Evolutionary conservation across 139 green algal species (phyloP).

Genomic region (Trebouxia sp.): DNA sequence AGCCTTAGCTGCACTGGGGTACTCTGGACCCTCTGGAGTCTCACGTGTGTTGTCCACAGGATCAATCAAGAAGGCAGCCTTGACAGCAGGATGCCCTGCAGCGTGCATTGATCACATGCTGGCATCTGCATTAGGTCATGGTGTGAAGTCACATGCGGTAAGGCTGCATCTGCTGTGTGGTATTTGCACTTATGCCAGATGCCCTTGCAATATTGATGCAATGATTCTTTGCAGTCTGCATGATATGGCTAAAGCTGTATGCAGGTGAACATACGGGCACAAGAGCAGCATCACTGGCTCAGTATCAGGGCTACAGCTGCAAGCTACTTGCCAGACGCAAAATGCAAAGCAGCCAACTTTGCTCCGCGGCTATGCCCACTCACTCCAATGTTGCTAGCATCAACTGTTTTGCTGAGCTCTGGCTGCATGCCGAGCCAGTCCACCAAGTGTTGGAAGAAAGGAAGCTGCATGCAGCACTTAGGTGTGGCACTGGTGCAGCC

Average conservation of each 20-base stretch:
- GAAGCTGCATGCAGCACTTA: slow-evolving; percentile 19
- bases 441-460: slow-evolving; percentile 2
- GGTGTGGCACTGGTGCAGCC: background rate
- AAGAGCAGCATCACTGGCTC: no score
- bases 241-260: background rate
- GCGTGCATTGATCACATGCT: background rate
- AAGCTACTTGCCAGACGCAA: slow-evolving; percentile 26
- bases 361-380: slow-evolving; percentile 65
- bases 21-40: slow-evolving; percentile 44
- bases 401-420: slow-evolving; percentile 31
- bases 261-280: background rate
- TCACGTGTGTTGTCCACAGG: slow-evolving; percentile 55
- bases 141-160: no score
- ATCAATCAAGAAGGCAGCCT: slow-evolving; percentile 60
- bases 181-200: no score
- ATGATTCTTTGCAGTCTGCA: background rate
- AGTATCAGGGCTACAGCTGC: no score
- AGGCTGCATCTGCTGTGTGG: no score
- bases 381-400: slow-evolving; percentile 30
- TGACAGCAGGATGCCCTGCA: slow-evolving; percentile 29
- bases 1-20: slow-evolving; percentile 48
- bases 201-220: background rate
- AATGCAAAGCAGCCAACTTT: slow-evolving; percentile 63
- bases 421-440: slow-evolving; percentile 35
- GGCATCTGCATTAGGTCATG: background rate